These are phyloP conservation scores for Trypanosoma mega DNA, from an alignment of 208 protist genomes.

Conservation along the genomic window DNA sequence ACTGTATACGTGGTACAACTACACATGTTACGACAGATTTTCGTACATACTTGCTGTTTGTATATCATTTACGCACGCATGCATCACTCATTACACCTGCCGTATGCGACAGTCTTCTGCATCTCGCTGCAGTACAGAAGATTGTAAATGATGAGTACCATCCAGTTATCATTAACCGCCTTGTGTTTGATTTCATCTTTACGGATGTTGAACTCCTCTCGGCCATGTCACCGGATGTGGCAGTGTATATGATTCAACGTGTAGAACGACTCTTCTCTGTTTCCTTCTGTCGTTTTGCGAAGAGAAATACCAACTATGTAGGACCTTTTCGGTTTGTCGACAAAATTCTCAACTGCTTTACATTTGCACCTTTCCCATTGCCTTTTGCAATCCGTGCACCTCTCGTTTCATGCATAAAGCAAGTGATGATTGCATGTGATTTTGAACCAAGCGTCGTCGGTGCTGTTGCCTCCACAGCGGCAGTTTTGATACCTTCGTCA, in stretches of 20 bases:
- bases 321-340: constrained; percentile 65
- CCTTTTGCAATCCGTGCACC: constrained; percentile 37
- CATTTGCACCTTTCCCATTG: constrained; percentile 29
- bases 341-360: constrained; percentile 64
- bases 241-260: constrained; percentile 48
- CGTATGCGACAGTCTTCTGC: constrained; percentile 57
- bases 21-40: constrained; percentile 44
- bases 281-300: constrained; percentile 56
- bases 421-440: constrained; percentile 68
- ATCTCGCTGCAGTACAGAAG: constrained; percentile 44
- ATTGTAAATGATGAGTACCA: constrained; percentile 54
- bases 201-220: constrained; percentile 53
- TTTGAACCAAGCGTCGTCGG: constrained; percentile 64
- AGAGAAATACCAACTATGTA: constrained; percentile 62
- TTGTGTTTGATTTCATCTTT: constrained; percentile 73
- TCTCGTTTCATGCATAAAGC: constrained; percentile 58
- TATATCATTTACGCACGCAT: constrained; percentile 53
- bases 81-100: constrained; percentile 46
- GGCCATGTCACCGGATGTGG: constrained; percentile 37
- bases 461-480: constrained; percentile 48
- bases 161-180: constrained; percentile 74
- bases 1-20: constrained; percentile 43
- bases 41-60: constrained; percentile 68
- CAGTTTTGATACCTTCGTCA: constrained; percentile 56
- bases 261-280: constrained; percentile 56